Conservation (phyloP, 805 yeast genomes). For the Nakazawaea holstii region DNA sequence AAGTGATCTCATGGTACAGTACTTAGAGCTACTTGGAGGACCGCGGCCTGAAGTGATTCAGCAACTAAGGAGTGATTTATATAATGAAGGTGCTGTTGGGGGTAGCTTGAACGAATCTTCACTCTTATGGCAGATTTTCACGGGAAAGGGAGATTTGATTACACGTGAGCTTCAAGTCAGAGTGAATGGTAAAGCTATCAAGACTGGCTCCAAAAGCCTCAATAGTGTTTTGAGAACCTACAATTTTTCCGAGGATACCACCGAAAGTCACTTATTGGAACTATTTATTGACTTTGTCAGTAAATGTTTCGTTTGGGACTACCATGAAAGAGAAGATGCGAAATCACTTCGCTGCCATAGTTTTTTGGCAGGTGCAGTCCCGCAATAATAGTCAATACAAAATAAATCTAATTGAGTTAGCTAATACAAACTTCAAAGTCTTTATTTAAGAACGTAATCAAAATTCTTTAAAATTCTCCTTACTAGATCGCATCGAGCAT, state of each 20-base stretch:
- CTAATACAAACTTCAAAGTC: too few relatives aligned
- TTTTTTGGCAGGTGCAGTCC: conserved; percentile 17
- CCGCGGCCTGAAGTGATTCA: conserved; percentile 37
- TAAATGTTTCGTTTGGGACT: conserved; percentile 29
- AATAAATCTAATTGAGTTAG: neutral
- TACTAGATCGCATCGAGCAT: too few relatives aligned
- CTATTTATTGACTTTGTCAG: conserved; percentile 23
- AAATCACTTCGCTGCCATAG: conserved; percentile 20
- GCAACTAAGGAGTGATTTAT: conserved; percentile 32
- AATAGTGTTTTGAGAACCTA: conserved; percentile 15
- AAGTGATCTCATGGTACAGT: conserved; percentile 37
- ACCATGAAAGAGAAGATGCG: conserved; percentile 25
- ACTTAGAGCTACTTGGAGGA: conserved; percentile 40
- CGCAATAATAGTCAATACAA: neutral
- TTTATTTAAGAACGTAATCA: neutral
- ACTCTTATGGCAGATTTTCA: conserved; percentile 32
- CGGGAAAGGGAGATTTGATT: conserved; percentile 21
- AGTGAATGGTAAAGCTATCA: conserved; percentile 13
- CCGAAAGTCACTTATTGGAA: conserved; percentile 8
- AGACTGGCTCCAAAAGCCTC: conserved; percentile 16
- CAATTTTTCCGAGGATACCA: conserved; percentile 7
- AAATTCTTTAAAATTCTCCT: too few relatives aligned
- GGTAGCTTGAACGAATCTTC: conserved; percentile 21
- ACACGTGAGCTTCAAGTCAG: conserved; percentile 14
- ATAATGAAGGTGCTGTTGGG: conserved; percentile 29